Base-by-base conservation (phyloP, 2,329 filamentous ascomycete species). In the Penicillium sclerotigenum region DNA sequence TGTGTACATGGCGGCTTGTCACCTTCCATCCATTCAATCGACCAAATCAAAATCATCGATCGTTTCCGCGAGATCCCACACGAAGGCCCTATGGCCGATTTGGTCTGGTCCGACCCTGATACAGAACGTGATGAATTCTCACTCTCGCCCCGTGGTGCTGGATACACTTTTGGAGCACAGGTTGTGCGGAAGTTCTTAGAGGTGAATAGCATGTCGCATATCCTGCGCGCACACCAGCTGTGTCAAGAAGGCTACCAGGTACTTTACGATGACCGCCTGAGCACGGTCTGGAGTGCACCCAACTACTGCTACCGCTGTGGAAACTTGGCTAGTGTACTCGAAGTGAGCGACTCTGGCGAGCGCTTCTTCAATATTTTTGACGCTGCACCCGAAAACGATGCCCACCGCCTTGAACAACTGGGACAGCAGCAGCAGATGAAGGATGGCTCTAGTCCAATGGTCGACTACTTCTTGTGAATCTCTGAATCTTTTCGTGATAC, bases 31-130 rank as follows among this genome's bases (percentile, higher is more conserved):
- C 94, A 99, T 76, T 96, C 90, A 42, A 97, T 99, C 71, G 94
- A 99, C 74, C 94, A 99, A 77, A 97, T 99, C 77, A 97, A 99
- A 76, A 96, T 99, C 74, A 97, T 99, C 72, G 94, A 99, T 77
- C 90, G 94, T 43, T 99, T 97, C 80, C 87, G 94, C 65, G 94
- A 99, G 73, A 99, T 99, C 58, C 94, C 94, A 5, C 94, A 99
- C 77, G 94, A 99, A 76, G 94, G 94, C 0, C 94, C 94, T 33
- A 99, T 99, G 94, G 94, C 94, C n/a, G 94, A 99, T 74, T 80
- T 99, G 5, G 94, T 99, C 31, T 99, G 94, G 94, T 96, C 91
- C 20, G 94, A 99, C 72, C 94, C 94, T 0, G 94, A 99, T 72
- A 88, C 90, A n/a, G 94, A 99, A 67, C 85, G 92, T 55, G 94